Conservation (phyloP, 768 basidiomycete species). For the Boletus eberwhitei region DNA sequence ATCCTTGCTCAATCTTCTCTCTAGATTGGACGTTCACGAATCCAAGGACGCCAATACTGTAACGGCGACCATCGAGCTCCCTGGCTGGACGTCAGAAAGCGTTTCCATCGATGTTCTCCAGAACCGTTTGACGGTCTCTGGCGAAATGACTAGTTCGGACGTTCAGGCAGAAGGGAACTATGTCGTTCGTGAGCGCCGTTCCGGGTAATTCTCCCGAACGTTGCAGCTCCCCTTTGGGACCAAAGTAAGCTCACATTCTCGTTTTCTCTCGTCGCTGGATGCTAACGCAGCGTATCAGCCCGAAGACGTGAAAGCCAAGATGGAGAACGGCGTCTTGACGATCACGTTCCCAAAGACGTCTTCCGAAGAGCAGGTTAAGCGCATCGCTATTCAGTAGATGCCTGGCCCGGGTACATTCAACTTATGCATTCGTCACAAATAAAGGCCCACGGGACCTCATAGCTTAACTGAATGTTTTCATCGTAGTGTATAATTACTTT, state of each 20-base stretch:
- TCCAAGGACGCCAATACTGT: constrained; percentile 39
- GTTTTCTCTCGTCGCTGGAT: neutral
- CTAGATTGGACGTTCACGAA: constrained; percentile 48
- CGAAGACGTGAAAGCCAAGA: constrained; percentile 44
- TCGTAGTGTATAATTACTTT: no score
- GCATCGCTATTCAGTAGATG: constrained; percentile 28
- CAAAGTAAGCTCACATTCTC: constrained; percentile 32
- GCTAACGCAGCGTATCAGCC: constrained; percentile 24
- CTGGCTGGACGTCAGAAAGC: constrained; percentile 49
- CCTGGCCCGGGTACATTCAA: no score
- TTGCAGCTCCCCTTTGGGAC: constrained; percentile 44
- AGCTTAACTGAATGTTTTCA: no score
- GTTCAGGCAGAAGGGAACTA: constrained; percentile 38
- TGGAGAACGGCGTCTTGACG: constrained; percentile 46
- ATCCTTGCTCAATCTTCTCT: neutral
- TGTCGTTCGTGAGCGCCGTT: constrained; percentile 43
- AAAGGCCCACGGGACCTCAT: no score
- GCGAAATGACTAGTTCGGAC: constrained; percentile 34
- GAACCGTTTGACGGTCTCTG: constrained; percentile 46
- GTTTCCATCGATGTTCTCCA: constrained; percentile 47
- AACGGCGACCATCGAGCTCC: constrained; percentile 54
- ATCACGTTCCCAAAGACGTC: constrained; percentile 46
- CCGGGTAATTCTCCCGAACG: constrained; percentile 44
- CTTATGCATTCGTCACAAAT: no score
- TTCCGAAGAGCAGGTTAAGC: constrained; percentile 40